phyloP scores from a whole-genome alignment of 1,139 yeast genomes.

The Sugiyamaella paludigena region DNA sequence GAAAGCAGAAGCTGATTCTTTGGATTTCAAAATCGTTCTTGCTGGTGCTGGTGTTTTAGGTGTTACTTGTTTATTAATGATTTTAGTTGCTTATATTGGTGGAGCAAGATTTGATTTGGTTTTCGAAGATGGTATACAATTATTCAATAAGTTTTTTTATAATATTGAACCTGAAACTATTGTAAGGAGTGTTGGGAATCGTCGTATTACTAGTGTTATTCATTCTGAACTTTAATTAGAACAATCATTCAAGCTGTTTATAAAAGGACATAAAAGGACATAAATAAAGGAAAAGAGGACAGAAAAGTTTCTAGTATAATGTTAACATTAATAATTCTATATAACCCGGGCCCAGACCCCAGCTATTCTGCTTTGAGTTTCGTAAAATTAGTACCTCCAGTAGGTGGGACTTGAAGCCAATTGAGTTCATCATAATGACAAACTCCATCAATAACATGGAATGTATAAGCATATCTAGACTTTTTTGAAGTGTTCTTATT shows the following conservation, averaged over 20 bases:
- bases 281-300: background rate
- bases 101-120: conserved; percentile 35
- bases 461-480: conserved; percentile 75
- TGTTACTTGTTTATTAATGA: conserved; percentile 28
- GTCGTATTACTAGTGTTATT: no score
- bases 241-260: background rate
- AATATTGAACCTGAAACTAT: background rate
- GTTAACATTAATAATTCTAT: no score
- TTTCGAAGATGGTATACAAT: conserved; percentile 17
- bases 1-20: conserved; percentile 18
- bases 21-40: conserved; percentile 23
- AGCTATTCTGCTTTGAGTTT: conserved; percentile 11
- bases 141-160: conserved; percentile 12
- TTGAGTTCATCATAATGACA: conserved; percentile 58
- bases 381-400: conserved; percentile 62
- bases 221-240: background rate
- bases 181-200: no score
- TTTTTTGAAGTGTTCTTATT: conserved; percentile 54
- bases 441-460: conserved; percentile 72
- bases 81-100: conserved; percentile 26
- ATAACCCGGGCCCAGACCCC: no score
- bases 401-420: conserved; percentile 76
- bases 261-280: no score
- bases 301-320: no score
- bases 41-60: conserved; percentile 27